Evolutionary conservation across 2,329 filamentous ascomycete genomes (phyloP).

Genomic region (Fusarium albosuccineum): DNA sequence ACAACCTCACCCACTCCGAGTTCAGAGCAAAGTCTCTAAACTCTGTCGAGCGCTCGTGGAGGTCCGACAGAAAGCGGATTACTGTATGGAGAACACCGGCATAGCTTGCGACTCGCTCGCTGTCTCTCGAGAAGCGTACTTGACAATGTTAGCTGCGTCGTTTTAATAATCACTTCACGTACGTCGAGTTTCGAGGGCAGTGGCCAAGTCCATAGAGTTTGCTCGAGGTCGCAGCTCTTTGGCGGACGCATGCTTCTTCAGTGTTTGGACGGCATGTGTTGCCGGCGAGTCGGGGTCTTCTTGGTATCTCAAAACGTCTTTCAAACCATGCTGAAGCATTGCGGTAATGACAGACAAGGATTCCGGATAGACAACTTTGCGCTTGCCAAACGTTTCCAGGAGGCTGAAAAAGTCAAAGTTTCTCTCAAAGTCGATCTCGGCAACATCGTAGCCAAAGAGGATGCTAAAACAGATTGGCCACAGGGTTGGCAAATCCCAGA

Average conservation of each 20-base stretch:
- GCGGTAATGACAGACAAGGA: slow-evolving; percentile 82
- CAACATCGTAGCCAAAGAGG: slow-evolving; percentile 86
- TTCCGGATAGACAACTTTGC: slow-evolving; percentile 80
- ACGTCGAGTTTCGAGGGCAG: slow-evolving; percentile 69
- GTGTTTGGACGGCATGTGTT: slow-evolving; percentile 22
- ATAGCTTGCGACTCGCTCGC: slow-evolving; percentile 64
- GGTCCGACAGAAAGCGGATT: slow-evolving; percentile 81
- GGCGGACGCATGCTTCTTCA: slow-evolving; percentile 26
- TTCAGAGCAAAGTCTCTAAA: slow-evolving; percentile 87
- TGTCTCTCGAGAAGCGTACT: slow-evolving; percentile 53
- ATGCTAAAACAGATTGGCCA: slow-evolving; percentile 93
- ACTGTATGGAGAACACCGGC: slow-evolving; percentile 79
- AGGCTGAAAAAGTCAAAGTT: slow-evolving; percentile 82
- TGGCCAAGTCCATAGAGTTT: slow-evolving; percentile 75
- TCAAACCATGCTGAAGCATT: slow-evolving; percentile 89
- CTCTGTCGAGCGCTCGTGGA: slow-evolving; percentile 79
- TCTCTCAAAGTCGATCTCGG: slow-evolving; percentile 77
- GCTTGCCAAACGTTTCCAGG: slow-evolving; percentile 77
- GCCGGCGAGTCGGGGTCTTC: slow-evolving; percentile 69
- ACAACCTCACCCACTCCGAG: slow-evolving; percentile 84
- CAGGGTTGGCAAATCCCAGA: slow-evolving; percentile 87
- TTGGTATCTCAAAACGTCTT: slow-evolving; percentile 74
- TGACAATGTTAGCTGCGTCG: slow-evolving; percentile 22
- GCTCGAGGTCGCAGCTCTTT: slow-evolving; percentile 56
- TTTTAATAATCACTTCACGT: slow-evolving; percentile 45